Evolutionary conservation across 768 basidiomycete species (phyloP), one percentile per base, ranked within the genome.

Genomic region (Hydnomerulius pinastri): DNA sequence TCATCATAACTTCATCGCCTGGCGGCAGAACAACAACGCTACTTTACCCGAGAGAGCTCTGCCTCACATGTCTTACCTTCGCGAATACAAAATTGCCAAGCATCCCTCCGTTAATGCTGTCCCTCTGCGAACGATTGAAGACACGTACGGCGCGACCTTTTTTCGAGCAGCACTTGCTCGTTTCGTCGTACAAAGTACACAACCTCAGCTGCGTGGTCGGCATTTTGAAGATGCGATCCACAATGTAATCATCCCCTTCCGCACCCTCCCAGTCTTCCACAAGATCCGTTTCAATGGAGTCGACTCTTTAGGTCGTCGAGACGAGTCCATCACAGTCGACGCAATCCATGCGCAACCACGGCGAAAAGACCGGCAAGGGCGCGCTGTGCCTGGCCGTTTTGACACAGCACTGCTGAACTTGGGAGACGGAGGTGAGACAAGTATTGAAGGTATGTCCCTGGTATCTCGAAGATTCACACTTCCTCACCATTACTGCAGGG

Each of bases 401-500:
- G 73, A 77, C 49, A 73, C 66, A 4, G 69, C 54, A 1, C 50
- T 73, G 3, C 50, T 69, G 27, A 63, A 64, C 11, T 32, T 13
- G n/a, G 25, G 29, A 17, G 36, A 38, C 9, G 39, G 50, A 7
- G 13, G 27, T 13, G 27, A 15, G 10, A 52, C 33, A n/a, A 59
- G 59, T 2, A 29, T 55, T 6, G 25, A 53, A 47, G 63, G 66
- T 69, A 45, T 13, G 48, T 32, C 15, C 15, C 15, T 32, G 10
- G n/a, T n/a, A n/a, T n/a, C 15, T 32, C 30, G 2, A 15, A 11
- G 10, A 15, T 10, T 11, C 4, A 15, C 2, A 11, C 30, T 32
- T 10, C 15, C 30, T 32, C 11, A 32, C 15, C n/a, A n/a, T n/a
- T n/a, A n/a, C n/a, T n/a, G n/a, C n/a, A n/a, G n/a, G n/a, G n/a